Base-by-base conservation (phyloP, 192 early-diverging fungal species). In the Dissophora ornata region DNA sequence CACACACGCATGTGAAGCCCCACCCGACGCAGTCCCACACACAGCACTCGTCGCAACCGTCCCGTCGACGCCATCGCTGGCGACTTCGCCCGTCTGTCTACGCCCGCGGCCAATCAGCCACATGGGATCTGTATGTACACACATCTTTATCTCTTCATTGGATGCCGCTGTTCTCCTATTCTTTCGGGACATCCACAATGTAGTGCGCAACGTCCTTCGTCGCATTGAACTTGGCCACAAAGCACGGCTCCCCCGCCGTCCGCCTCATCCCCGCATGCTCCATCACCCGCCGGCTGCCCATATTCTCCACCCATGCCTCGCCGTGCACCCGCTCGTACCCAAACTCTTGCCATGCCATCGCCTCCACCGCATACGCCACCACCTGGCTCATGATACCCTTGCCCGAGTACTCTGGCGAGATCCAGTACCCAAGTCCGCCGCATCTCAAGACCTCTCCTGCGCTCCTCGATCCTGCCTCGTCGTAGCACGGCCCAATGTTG, bases 201-300 rank as follows among this genome's bases (percentile, higher is more conserved):
- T 67, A 67, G 19, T 58, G 55, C 18, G 52, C 58, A 18, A 62
- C 38, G 12, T 70, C 51, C 51, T 62, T 70, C 0, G 30, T 19
- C 6, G 29, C 32, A 36, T 62, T 54, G 44, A 70, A 70, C 59
- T 70, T 70, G 21, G 68, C 24, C 33, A 70, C 68, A 56, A 62
- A 70, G 18, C 36, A 41, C 13, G 68, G 68, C 50, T 48, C 33
- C 6, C 59, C 69, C 2, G 24, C 25, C 12, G 52, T 21, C 10
- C 28, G 44, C 1, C 51, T 29, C 69, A 71, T 57, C n/a, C 69
- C 69, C 13, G 59, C 24, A 7, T 16, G 13, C 44, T 47, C 26
- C 69, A 62, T 71, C 48, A 71, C 69, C n/a, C 33, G 30, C 6
- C 42, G 52, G 38, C 69, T 71, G 0, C 18, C 66, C 26, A 28